phyloP scores from a whole-genome alignment of 306 rosid species.

The Trifolium repens region DNA sequence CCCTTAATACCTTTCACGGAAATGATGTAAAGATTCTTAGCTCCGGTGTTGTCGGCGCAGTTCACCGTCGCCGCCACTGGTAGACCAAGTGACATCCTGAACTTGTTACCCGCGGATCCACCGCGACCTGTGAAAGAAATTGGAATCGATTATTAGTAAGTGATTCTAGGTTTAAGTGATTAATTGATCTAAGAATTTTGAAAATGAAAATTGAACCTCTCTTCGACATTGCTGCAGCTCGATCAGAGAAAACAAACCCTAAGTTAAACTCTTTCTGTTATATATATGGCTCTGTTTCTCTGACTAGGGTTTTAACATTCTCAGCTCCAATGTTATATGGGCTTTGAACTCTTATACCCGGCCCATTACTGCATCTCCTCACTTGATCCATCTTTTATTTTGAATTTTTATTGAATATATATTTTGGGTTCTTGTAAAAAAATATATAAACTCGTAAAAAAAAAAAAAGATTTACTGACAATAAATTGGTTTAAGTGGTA shows the following conservation, averaged over 20 bases:
- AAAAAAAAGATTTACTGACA: no score
- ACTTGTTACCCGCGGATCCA: conserved; percentile 90
- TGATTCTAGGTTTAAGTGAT: not conserved
- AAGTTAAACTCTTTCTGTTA: not conserved
- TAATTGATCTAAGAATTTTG: not conserved
- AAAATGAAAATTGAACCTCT: conserved; percentile 43
- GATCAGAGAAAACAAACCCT: conserved; percentile 20
- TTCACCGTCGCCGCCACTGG: conserved; percentile 97
- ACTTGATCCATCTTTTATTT: no score
- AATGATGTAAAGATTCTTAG: conserved; percentile 87
- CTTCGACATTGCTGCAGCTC: conserved; percentile 58
- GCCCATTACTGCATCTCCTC: not conserved
- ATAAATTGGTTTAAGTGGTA: no score
- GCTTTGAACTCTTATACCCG: not conserved
- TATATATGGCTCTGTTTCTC: conserved; percentile 6
- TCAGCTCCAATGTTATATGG: not conserved
- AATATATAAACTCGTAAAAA: no score
- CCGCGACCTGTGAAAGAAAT: conserved; percentile 65
- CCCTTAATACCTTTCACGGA: conserved; percentile 96
- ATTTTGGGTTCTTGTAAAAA: no score
- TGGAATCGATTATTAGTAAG: not conserved
- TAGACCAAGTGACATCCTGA: conserved; percentile 89
- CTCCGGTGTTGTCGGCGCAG: conserved; percentile 92
- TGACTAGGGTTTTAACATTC: not conserved
- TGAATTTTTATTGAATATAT: no score